A percentile compares a stretch with the other conserved stretches of the same genome.
Evolutionary conservation across 495 filamentous ascomycete species (phyloP).

Genomic region (Rostrohypoxylon terebratum): DNA sequence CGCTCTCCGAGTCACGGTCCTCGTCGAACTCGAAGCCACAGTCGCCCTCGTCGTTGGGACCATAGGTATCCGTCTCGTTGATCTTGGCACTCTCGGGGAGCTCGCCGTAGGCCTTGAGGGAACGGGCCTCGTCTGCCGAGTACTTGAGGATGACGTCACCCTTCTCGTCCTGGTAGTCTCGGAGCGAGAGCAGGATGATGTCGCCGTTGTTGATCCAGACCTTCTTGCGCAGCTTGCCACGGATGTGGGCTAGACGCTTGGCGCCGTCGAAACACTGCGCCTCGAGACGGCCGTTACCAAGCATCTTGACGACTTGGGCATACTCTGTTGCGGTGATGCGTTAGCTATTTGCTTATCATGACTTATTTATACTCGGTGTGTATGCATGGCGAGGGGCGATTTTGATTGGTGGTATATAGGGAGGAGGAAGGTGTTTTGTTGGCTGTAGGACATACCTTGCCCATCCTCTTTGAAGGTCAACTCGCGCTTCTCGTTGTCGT

Average conservation of each 20-base stretch:
- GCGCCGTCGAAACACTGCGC: slow-evolving; percentile 97
- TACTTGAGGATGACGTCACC: slow-evolving; percentile 99
- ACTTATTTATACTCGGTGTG: background rate
- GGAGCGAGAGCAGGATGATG: slow-evolving; percentile 95
- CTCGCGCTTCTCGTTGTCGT: slow-evolving; percentile 98
- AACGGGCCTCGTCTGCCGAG: slow-evolving; percentile 94
- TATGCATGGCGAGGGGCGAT: background rate
- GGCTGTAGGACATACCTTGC: slow-evolving; percentile 69
- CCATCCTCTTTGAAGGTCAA: slow-evolving; percentile 99
- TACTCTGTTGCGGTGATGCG: slow-evolving; percentile 72
- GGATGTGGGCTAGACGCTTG: slow-evolving; percentile 85
- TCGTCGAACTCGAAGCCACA: slow-evolving; percentile 89
- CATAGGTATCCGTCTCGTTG: slow-evolving; percentile 98
- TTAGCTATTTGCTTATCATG: slow-evolving; percentile 36
- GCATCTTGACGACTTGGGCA: slow-evolving; percentile 98
- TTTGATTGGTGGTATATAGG: background rate
- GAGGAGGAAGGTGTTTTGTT: background rate
- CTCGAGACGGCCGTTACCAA: slow-evolving; percentile 96
- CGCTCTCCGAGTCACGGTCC: slow-evolving; percentile 81
- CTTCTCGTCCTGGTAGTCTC: slow-evolving; percentile 99
- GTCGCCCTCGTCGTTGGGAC: slow-evolving; percentile 76
- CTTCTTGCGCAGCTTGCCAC: slow-evolving; percentile 98
- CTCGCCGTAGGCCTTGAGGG: slow-evolving; percentile 90
- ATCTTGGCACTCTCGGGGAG: slow-evolving; percentile 98
- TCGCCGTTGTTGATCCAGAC: slow-evolving; percentile 99